Evolutionary conservation across 306 rosid genomes (phyloP), one percentile per base, ranked within the genome.

Genomic region (Herpetospermum pedunculosum): DNA sequence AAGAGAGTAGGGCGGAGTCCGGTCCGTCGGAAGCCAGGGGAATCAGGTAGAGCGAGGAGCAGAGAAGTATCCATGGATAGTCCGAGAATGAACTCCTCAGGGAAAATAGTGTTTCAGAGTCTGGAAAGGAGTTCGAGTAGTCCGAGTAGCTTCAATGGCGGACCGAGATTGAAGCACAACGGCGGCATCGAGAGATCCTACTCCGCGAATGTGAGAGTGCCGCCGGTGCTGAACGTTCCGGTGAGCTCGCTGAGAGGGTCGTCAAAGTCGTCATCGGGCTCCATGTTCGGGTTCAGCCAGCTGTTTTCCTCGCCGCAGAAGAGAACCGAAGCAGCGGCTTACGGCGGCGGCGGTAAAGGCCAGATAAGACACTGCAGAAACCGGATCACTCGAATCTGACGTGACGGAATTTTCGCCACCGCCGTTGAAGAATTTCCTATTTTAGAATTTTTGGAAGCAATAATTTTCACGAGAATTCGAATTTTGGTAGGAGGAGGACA

Each of bases 211-310:
- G 99, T 94, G 0, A 82, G 99, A 50, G 92, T 94, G 8, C 87
- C 99, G 4, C 99, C 99, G 78, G 99, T 94, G 62, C 88, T 94
- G 29, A 94, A 94, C 65, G 96, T 94, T 11, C 99, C 99, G 23
- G 96, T 94, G 48, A 88, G 96, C 40, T 89, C 99, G 0, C 87
- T 94, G 3, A 80, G 96, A 0, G 97, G 92, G 0, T 79, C 92
- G 0, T 88, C 96, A 0, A 92, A 92, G 65, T 70, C 98, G 4
- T 65, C 98, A n/a, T n/a, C n/a, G 5, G 96, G 80, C 48, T 90
- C 96, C 1, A 90, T 88, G 41, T 92, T 94, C 28, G 97, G 92
- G 63, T 89, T 94, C 55, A 94, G 99, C 0, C 99, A 89, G 75
- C 85, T 94, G 4, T 94, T 94, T 63, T 84, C 97, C 0, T 84